These are phyloP conservation scores for Daldinia eschscholtzii DNA, from an alignment of 2,329 filamentous ascomycete genomes.

Conservation along the genomic window DNA sequence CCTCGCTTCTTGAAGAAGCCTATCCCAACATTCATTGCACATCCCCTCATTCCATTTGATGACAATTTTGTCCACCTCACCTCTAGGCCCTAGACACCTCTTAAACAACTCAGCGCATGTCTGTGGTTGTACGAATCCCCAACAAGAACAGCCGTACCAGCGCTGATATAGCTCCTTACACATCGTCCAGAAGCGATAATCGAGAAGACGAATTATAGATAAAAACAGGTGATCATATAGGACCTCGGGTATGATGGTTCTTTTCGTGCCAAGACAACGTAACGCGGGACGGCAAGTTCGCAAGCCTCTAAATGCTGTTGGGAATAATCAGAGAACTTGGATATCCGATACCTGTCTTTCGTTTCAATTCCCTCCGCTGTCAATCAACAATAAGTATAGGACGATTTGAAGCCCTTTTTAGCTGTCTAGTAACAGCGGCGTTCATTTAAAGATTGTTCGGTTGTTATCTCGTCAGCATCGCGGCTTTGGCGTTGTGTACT, in stretches of 20 bases:
- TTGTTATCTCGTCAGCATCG: constrained; percentile 42
- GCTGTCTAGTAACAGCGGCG: constrained; percentile 54
- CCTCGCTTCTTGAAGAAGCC: constrained; percentile 50
- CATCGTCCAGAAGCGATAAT: constrained; percentile 42
- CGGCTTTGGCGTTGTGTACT: constrained; percentile 34
- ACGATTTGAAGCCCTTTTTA: constrained; percentile 29
- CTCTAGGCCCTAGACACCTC: constrained; percentile 51
- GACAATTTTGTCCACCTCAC: constrained; percentile 52
- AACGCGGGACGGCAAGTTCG: constrained; percentile 17
- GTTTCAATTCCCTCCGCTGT: constrained; percentile 20
- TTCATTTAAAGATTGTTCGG: constrained; percentile 28
- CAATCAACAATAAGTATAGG: constrained; percentile 16
- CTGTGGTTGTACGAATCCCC: constrained; percentile 52
- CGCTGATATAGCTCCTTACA: constrained; percentile 54
- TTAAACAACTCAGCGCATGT: constrained; percentile 52
- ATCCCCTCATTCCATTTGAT: constrained; percentile 52
- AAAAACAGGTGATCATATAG: constrained; percentile 4
- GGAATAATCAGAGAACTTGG: neutral
- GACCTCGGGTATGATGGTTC: constrained; percentile 7
- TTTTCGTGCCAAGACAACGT: constrained; percentile 23
- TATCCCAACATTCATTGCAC: constrained; percentile 54
- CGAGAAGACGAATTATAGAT: constrained; percentile 7
- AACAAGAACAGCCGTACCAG: constrained; percentile 52
- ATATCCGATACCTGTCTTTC: constrained; percentile 9
- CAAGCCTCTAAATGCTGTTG: constrained; percentile 15